Evolutionary conservation across 805 yeast species (phyloP), one percentile per base, ranked within the genome.

Genomic region (Candida suzukii): DNA sequence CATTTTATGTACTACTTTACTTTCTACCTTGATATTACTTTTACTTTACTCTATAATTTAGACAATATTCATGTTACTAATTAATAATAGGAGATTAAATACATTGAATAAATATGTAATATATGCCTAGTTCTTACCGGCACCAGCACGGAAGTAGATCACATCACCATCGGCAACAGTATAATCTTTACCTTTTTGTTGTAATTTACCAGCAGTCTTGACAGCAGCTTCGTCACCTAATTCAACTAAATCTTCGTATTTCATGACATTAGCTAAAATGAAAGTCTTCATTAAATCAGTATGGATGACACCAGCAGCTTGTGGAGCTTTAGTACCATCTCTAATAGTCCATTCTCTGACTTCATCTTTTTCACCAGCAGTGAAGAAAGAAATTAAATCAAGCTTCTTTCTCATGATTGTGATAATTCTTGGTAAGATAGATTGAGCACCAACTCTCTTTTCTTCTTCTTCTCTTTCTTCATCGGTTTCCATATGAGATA

Each of bases 301-400:
- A 58, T 88, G 96, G 45, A 88, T 88, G 27, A 83, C 81, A 19
- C 90, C 95, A 1, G 96, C 96, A 2, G 95, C 96, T 47, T 85
- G 85, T 30, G 91, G 90, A 2, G 95, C 95, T 29, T 77, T 74
- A 16, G 83, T 74, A 25, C 88, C 86, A 39, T 70, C 69, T 56
- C 90, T 73, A 41, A 88, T 71, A 16, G 88, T 83, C 97, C 97
- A 88, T 60, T 88, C 95, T 54, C 91, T 70, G 10, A 84, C 90
- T 62, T 88, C 96, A 29, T 56, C 58, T 39, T 72, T 69, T 21
- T 80, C 80, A 24, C 96, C 96, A 57, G 95, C 85, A 0, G 97
- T 88, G 65, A 83, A 88, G 61, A 76, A 88, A 32, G 95, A 83
- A 19, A 87, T 84, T 57, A 88, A 68, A 40, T 80, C 76, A 44